Percentiles rank a stretch among this genome's conserved stretches.
phyloP scores from a whole-genome alignment of 2,329 filamentous ascomycete genomes.

The Cladosporium sp. region DNA sequence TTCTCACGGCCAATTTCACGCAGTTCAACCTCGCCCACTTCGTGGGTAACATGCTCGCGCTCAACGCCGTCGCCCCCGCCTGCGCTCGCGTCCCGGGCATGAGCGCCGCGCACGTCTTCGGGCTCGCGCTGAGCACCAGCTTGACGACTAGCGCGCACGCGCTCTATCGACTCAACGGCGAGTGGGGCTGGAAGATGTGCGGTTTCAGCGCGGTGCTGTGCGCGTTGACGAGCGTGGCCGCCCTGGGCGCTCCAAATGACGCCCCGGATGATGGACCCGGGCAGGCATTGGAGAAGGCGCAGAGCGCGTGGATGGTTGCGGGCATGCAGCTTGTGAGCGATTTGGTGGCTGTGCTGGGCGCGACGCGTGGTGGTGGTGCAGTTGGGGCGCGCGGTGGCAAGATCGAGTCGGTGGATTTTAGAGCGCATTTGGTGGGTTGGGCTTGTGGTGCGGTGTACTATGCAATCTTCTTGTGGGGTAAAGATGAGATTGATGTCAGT shows the following conservation, averaged over 20 bases:
- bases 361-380: background rate
- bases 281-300: background rate
- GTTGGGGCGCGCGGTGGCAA: background rate
- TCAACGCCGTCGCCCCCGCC: background rate
- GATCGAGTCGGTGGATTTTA: background rate
- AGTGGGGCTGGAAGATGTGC: background rate
- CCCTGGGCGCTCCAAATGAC: background rate
- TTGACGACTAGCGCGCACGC: conserved; percentile 1
- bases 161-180: background rate
- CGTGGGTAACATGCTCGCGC: conserved; percentile 8
- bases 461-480: background rate
- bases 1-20: conserved; percentile 13
- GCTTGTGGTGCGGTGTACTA: conserved; percentile 7
- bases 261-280: background rate
- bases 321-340: background rate
- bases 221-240: conserved; percentile 5
- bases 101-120: conserved; percentile 6
- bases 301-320: conserved; percentile 2
- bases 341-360: background rate
- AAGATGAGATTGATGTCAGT: background rate
- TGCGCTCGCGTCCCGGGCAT: conserved; percentile 13
- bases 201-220: conserved; percentile 4
- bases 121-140: conserved; percentile 10
- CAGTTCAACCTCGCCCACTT: conserved; percentile 10
- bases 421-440: conserved; percentile 4